phyloP scores from a whole-genome alignment of 306 rosid genomes.

The Clitoria ternatea region DNA sequence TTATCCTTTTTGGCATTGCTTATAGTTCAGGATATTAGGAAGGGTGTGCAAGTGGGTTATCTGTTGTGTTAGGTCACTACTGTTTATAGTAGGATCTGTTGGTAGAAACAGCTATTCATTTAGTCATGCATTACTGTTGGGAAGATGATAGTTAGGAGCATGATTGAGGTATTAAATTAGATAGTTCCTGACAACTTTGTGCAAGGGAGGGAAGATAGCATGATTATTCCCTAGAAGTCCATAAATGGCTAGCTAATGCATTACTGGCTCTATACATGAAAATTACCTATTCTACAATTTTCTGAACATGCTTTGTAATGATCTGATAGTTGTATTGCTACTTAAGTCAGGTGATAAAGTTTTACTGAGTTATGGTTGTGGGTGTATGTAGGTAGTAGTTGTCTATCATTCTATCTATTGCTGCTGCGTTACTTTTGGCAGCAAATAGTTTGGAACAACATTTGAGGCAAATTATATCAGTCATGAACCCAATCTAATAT shows the following conservation, averaged over 20 bases:
- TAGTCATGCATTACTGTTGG: neutral
- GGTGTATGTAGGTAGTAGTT: constrained; percentile 6
- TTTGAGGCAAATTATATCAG: neutral
- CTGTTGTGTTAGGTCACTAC: neutral
- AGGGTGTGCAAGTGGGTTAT: too few species aligned
- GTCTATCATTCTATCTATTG: neutral
- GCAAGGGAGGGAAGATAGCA: neutral
- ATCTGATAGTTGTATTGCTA: neutral
- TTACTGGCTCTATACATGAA: neutral
- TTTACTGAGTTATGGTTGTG: neutral
- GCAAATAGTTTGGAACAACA: neutral
- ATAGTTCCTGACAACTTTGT: neutral
- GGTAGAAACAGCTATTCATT: neutral
- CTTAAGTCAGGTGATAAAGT: neutral
- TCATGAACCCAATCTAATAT: neutral
- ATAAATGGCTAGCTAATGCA: neutral
- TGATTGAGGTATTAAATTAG: neutral
- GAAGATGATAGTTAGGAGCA: neutral
- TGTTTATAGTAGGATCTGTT: neutral
- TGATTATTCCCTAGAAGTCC: neutral
- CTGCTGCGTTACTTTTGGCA: neutral
- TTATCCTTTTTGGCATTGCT: too few species aligned
- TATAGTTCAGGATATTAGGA: too few species aligned
- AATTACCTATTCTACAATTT: neutral
- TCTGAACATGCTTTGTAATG: neutral